A percentile compares a stretch with the other conserved stretches of the same genome.
Conservation (phyloP, 2,329 filamentous ascomycete genomes). For the Cyclaneusma minus region DNA sequence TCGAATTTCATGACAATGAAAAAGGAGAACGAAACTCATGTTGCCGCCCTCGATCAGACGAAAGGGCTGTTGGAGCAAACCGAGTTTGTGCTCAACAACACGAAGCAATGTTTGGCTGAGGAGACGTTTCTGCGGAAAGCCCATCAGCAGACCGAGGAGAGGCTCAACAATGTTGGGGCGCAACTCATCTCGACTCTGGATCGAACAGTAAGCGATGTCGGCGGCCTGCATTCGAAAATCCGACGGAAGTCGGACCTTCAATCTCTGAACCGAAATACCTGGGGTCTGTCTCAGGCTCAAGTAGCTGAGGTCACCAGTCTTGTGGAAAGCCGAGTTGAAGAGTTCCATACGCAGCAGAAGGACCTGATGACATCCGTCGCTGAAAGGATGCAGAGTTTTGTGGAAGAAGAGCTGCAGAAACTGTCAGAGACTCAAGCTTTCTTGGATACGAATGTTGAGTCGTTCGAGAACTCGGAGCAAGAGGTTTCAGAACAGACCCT, state of each 20-base stretch:
- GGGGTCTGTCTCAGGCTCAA: conserved; percentile 60
- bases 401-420: conserved; percentile 57
- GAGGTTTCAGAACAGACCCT: conserved; percentile 54
- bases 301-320: conserved; percentile 62
- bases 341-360: conserved; percentile 59
- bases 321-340: conserved; percentile 60
- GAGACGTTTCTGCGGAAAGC: conserved; percentile 69
- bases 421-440: conserved; percentile 55
- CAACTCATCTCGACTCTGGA: conserved; percentile 66
- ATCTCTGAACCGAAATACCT: conserved; percentile 59
- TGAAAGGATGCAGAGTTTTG: conserved; percentile 59
- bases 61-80: conserved; percentile 75
- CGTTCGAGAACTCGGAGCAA: conserved; percentile 51
- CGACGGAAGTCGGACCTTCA: conserved; percentile 75
- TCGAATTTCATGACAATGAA: conserved; percentile 79
- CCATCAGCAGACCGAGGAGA: conserved; percentile 70
- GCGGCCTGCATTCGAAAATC: conserved; percentile 73
- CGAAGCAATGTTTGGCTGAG: conserved; percentile 60
- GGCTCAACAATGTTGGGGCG: conserved; percentile 57
- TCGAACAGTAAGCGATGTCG: conserved; percentile 65
- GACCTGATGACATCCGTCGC: conserved; percentile 53
- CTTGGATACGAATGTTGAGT: conserved; percentile 50
- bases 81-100: conserved; percentile 66
- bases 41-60: conserved; percentile 58
- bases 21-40: conserved; percentile 74